A percentile compares a stretch with the other conserved stretches of the same genome.
These are phyloP conservation scores for Globisporangium canariense DNA, from an alignment of 352 stramenopile species.

Conservation along the genomic window DNA sequence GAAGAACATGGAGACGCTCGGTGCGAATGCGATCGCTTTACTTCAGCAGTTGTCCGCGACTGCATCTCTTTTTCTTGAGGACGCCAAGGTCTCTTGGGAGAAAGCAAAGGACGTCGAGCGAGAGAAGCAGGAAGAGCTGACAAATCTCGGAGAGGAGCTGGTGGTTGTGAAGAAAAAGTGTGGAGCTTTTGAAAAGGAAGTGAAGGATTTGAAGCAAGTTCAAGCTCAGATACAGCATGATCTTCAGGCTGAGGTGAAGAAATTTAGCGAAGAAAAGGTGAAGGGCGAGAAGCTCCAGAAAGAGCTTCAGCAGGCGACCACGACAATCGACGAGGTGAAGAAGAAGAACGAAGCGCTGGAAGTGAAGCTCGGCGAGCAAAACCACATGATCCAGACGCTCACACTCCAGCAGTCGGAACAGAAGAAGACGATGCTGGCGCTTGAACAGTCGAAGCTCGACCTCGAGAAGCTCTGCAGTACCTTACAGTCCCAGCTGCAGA, in stretches of 20 bases:
- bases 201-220: slow-evolving; percentile 4
- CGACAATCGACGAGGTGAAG: slow-evolving; percentile 38
- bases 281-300: slow-evolving; percentile 40
- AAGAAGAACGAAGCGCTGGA: slow-evolving; percentile 49
- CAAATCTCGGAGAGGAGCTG: slow-evolving; percentile 70
- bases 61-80: slow-evolving; percentile 51
- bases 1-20: slow-evolving; percentile 39
- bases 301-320: slow-evolving; percentile 32
- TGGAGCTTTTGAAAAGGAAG: slow-evolving; percentile 38
- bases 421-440: slow-evolving; percentile 42
- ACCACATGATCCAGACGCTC: slow-evolving; percentile 56
- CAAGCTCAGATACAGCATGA: slow-evolving; percentile 13
- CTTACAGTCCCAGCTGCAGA: slow-evolving; percentile 54
- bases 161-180: slow-evolving; percentile 47
- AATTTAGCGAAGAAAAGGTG: slow-evolving; percentile 24
- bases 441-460: slow-evolving; percentile 65
- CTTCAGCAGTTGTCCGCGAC: slow-evolving; percentile 55
- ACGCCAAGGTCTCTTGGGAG: slow-evolving; percentile 69
- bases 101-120: slow-evolving; percentile 68
- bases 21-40: slow-evolving; percentile 32
- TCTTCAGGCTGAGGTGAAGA: slow-evolving; percentile 18
- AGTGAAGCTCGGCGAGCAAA: slow-evolving; percentile 44
- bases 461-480: slow-evolving; percentile 59
- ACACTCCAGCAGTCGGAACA: slow-evolving; percentile 56
- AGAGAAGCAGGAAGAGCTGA: slow-evolving; percentile 77